Percentiles rank a stretch among this genome's conserved stretches.
phyloP scores from a whole-genome alignment of 129 eudicot genomes.

The Arctium minus region DNA sequence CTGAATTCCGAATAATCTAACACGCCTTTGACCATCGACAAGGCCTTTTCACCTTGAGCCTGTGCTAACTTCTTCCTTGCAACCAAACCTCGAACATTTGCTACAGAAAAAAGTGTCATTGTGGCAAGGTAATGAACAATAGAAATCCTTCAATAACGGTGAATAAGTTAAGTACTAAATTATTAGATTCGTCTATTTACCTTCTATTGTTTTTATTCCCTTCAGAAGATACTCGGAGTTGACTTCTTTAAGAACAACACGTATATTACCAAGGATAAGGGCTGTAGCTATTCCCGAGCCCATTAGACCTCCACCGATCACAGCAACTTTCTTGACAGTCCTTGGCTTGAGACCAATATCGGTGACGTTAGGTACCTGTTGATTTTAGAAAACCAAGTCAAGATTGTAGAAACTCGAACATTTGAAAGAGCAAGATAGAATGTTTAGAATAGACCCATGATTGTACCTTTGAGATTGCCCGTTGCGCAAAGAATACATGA shows the following conservation, averaged over 20 bases:
- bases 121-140: background rate
- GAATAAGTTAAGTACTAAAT: background rate
- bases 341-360: constrained; percentile 91
- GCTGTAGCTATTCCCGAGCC: constrained; percentile 99
- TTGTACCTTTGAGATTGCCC: constrained; percentile 85
- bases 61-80: constrained; percentile 63
- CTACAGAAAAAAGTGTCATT: constrained; percentile 34
- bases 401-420: background rate
- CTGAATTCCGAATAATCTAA: constrained; percentile 80
- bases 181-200: constrained; percentile 26
- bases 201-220: constrained; percentile 77
- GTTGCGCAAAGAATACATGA: constrained; percentile 88
- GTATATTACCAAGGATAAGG: constrained; percentile 58
- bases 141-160: background rate
- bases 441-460: background rate
- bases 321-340: constrained; percentile 79
- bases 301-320: constrained; percentile 97
- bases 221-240: constrained; percentile 79
- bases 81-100: constrained; percentile 66
- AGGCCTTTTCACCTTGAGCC: constrained; percentile 75
- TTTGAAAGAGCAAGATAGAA: background rate
- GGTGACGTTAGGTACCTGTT: constrained; percentile 86
- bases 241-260: constrained; percentile 81
- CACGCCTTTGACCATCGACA: constrained; percentile 72
- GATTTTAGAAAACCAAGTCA: background rate